Base-by-base conservation (phyloP, 352 stramenopile genomes). In the Globisporangium mamillatum region DNA sequence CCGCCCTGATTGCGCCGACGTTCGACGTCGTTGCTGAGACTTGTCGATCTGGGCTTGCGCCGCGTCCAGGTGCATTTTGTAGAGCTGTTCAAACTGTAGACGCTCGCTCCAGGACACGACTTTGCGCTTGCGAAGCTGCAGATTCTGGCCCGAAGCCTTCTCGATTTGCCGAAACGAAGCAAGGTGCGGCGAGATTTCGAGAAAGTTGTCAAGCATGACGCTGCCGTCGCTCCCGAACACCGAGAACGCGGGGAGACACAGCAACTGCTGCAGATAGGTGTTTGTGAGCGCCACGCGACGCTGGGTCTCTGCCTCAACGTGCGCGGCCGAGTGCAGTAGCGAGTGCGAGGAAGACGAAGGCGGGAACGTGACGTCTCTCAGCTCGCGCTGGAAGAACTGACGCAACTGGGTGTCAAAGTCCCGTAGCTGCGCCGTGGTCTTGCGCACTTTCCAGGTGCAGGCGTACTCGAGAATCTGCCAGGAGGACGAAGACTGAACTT, bases 391-490 rank as follows among this genome's bases (percentile, higher is more conserved):
- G 64, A 82, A 79, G 22, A 88, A 67, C 9, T 81, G 76, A 0
- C 79, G 79, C 9, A 91, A 29, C 60, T 86, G 76, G 6, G 71
- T 68, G 67, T 94, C 84, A 60, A 89, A 82, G 24, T 76, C 79
- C 1, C 67, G 74, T 10, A 91, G 65, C 59, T 90, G 74, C 1
- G 75, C 70, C 22, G 73, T 78, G 0, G 76, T 82, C 63, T 88
- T 88, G 4, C n/a, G 20, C 29, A 89, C 22, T 32, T 63, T 71
- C 84, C 84, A 91, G 18, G 73, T 60, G 14, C 76, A 87, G 12
- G 84, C 74, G 72, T 93, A 91, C 67, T 93, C 81, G 66, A 88
- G 68, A 59, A 91, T 68, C 57, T 91, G 74, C 84, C 84, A 91
- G 2, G 71, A 74, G 55, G 59, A 57, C n/a, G 55, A 12, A 38